Conservation (phyloP, 129 eudicot species). For the Lonicera japonica region DNA sequence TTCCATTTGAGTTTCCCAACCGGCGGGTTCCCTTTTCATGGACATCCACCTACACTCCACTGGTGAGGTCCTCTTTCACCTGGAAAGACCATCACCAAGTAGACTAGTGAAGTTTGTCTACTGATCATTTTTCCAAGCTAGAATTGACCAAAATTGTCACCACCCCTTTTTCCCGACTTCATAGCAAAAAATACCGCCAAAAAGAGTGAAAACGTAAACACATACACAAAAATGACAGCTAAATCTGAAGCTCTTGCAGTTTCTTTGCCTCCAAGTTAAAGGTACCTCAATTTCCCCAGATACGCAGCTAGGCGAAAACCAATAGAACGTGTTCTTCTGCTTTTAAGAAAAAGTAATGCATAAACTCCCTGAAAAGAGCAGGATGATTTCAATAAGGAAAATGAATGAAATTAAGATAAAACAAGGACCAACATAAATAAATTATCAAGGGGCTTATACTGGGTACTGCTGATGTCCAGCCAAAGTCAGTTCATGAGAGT, state of each 20-base stretch:
- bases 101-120: too few species aligned
- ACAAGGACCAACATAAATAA: slow-evolving; percentile 8
- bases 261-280: background rate
- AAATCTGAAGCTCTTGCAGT: background rate
- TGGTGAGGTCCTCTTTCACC: too few species aligned
- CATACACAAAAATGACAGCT: too few species aligned
- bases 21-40: too few species aligned
- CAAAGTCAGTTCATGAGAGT: slow-evolving; percentile 70
- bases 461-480: slow-evolving; percentile 83
- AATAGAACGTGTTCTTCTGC: slow-evolving; percentile 75
- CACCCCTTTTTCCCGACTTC: too few species aligned
- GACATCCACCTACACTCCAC: too few species aligned
- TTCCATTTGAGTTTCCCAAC: too few species aligned
- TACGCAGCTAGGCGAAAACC: slow-evolving; percentile 80
- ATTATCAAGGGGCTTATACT: slow-evolving; percentile 26
- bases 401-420: slow-evolving; percentile 7
- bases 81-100: too few species aligned
- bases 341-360: slow-evolving; percentile 73
- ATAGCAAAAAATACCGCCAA: too few species aligned
- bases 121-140: too few species aligned
- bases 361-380: slow-evolving; percentile 70
- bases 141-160: too few species aligned
- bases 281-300: slow-evolving; percentile 79
- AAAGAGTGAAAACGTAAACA: too few species aligned
- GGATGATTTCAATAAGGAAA: slow-evolving; percentile 1